These are phyloP conservation scores for Ophiosphaerella korrae DNA, from an alignment of 2,329 filamentous ascomycete species.

Conservation along the genomic window DNA sequence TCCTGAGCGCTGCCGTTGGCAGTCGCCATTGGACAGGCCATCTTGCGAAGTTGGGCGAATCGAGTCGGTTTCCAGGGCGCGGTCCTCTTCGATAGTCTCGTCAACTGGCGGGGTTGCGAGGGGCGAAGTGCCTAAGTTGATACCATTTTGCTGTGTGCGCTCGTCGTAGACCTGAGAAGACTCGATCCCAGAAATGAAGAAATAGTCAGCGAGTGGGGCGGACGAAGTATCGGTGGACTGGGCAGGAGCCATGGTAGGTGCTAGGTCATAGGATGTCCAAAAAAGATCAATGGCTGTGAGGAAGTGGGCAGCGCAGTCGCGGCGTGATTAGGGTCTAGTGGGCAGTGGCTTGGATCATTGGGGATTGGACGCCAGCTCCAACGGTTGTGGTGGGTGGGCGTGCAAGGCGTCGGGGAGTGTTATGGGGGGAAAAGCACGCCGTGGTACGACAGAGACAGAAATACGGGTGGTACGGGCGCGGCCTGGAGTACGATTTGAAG, in stretches of 20 bases:
- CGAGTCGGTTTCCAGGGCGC: conserved; percentile 59
- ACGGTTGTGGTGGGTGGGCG: conserved; percentile 35
- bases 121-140: conserved; percentile 29
- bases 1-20: conserved; percentile 41
- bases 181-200: conserved; percentile 66
- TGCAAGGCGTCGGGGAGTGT: conserved; percentile 13
- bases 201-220: conserved; percentile 67
- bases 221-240: conserved; percentile 50
- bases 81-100: conserved; percentile 66
- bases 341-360: conserved; percentile 41
- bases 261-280: conserved; percentile 38
- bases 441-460: conserved; percentile 36
- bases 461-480: conserved; percentile 31
- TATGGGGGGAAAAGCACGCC: conserved; percentile 21
- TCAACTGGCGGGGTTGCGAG: conserved; percentile 48
- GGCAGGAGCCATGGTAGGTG: conserved; percentile 46
- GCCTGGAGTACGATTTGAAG: conserved; percentile 16
- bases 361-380: conserved; percentile 40
- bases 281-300: conserved; percentile 20
- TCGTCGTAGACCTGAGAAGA: conserved; percentile 58
- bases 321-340: conserved; percentile 27
- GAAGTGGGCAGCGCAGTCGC: conserved; percentile 31
- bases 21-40: conserved; percentile 48
- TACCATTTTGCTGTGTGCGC: conserved; percentile 38
- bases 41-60: conserved; percentile 52